These are phyloP conservation scores for Xylaria sp. DNA, from an alignment of 495 filamentous ascomycete species.

Conservation along the genomic window DNA sequence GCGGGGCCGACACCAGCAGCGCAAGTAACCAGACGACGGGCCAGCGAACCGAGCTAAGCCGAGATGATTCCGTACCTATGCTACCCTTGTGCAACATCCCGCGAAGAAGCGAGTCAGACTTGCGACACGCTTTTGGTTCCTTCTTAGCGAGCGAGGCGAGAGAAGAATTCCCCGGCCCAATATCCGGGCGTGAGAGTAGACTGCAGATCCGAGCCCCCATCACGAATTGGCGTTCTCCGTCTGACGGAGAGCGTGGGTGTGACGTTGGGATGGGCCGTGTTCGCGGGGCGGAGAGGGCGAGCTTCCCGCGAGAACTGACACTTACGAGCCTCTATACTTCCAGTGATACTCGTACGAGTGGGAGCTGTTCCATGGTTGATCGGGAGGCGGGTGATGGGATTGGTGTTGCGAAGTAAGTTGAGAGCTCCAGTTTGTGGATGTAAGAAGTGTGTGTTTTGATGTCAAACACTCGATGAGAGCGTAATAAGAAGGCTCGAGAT, in stretches of 20 bases:
- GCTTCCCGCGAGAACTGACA: conserved; percentile 21
- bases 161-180: not conserved
- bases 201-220: not conserved
- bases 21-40: conserved; percentile 11
- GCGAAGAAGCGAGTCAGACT: not conserved
- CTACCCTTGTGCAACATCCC: not conserved
- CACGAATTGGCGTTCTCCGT: not conserved
- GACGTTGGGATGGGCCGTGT: not conserved
- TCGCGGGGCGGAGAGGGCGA: not conserved
- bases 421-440: not conserved
- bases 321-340: conserved; percentile 8
- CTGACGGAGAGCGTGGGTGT: not conserved
- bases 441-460: not conserved
- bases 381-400: not conserved
- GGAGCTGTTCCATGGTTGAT: not conserved
- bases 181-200: not conserved
- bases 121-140: not conserved
- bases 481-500: too few species aligned
- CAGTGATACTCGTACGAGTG: conserved; percentile 1
- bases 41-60: not conserved
- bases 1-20: not conserved
- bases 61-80: conserved; percentile 11
- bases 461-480: too few species aligned
- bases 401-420: conserved; percentile 7
- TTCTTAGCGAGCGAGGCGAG: not conserved